Base-by-base conservation (phyloP, 176 grass and related monocot genomes). In the Eremochloa ophiuroides region DNA sequence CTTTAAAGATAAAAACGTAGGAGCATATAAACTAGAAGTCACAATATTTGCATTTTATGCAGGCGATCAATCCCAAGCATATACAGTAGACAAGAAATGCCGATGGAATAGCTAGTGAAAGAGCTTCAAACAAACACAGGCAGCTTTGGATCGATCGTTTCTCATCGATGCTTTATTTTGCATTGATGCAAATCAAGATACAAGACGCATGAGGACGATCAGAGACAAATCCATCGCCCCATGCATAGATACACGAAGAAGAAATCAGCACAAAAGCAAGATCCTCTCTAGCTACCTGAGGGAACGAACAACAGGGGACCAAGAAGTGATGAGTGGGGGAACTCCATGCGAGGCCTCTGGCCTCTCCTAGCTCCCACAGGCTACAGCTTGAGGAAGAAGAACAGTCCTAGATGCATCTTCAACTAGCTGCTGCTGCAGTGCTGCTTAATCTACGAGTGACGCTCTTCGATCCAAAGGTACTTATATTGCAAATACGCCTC, bases 251-350 rank as follows among this genome's bases (percentile, higher is more conserved):
- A 44, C 7, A 74, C 33, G 26, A 75, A 13, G 69, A 60, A 50
- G 26, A 66, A 55, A 70, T 2, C n/a, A 72, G 8, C 42, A 69
- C 23, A 33, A 71, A 40, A 40, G 4, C 13, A 28, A 66, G 30
- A 87, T 39, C 81, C 22, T 37, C 69, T 61, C 62, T 35, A 61
- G 33, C 66, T 73, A 79, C 70, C 76, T 80, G 41, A 80, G 76
- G 55, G 4, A 30, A 20, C 6, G 10, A 44, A 6, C 13, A 81
- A 34, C 63, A 35, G 39, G 80, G 42, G 28, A 31, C 88, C 83
- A 82, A 77, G 88, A 89, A 89, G 88, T 89, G 83, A 86, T 89
- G 83, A 86, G 73, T 77, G 78, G 79, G 83, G 83, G 83, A 89
- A 82, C 83, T 89, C 59, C 88, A 89, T 82, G 61, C 30, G 50